A percentile compares a stretch with the other conserved stretches of the same genome.
These are phyloP conservation scores for Bryoerythrophyllum caledonicum DNA, from an alignment of 225 moss, liverwort and hornwort genomes.

Conservation along the genomic window DNA sequence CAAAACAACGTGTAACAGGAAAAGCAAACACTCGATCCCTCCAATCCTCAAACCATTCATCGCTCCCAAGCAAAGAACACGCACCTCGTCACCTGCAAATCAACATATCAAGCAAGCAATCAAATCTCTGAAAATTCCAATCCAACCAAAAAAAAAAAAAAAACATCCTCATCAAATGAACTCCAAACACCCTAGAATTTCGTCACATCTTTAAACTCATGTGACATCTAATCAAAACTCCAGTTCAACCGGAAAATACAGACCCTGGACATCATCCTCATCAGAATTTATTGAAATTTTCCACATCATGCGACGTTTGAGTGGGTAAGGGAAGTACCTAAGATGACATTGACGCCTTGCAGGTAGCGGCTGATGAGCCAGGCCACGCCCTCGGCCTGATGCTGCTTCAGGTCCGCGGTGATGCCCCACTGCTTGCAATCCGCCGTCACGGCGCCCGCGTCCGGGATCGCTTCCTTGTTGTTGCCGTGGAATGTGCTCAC, in stretches of 20 bases:
- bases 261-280: no score
- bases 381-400: slow-evolving; percentile 77
- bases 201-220: no score
- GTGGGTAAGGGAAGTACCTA: slow-evolving; percentile 25
- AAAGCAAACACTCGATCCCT: neutral
- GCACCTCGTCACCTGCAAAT: slow-evolving; percentile 88
- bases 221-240: no score
- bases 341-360: slow-evolving; percentile 74
- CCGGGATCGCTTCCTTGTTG: slow-evolving; percentile 11
- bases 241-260: no score
- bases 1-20: neutral
- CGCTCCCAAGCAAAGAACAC: slow-evolving; percentile 12
- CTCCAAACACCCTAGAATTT: neutral
- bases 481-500: slow-evolving; percentile 24
- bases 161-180: neutral
- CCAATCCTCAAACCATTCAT: neutral
- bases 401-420: slow-evolving; percentile 64
- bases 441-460: slow-evolving; percentile 51
- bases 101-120: slow-evolving; percentile 28
- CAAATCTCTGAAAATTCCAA: neutral
- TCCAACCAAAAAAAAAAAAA: neutral
- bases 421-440: slow-evolving; percentile 69
- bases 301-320: no score
- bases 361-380: slow-evolving; percentile 85
- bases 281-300: no score